phyloP scores from a whole-genome alignment of 225 moss, liverwort and hornwort species.

The Bryum argenteum region DNA sequence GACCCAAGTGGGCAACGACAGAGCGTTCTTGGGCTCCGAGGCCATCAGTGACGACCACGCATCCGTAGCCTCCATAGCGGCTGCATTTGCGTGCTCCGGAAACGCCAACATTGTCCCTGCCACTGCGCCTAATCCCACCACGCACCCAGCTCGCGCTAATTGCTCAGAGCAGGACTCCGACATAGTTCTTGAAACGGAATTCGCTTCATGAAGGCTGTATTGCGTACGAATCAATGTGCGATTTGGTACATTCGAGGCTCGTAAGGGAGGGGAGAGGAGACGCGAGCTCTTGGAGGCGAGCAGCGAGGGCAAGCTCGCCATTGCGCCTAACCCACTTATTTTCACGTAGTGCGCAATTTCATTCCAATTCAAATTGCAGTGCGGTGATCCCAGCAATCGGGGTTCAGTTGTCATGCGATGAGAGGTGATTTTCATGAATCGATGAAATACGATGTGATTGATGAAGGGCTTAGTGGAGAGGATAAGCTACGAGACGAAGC shows the following conservation, averaged over 20 bases:
- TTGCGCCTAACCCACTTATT: constrained; percentile 22
- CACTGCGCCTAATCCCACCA: constrained; percentile 46
- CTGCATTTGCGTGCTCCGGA: constrained; percentile 43
- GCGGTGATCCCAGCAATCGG: not conserved
- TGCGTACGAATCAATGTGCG: not conserved
- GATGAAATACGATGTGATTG: not conserved
- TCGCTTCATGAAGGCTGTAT: constrained; percentile 11
- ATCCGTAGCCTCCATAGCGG: constrained; percentile 47
- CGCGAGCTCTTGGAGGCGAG: not conserved
- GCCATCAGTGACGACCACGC: constrained; percentile 63
- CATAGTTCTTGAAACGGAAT: not conserved
- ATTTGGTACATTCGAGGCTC: not conserved
- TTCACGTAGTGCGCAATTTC: not conserved
- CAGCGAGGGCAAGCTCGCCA: constrained; percentile 43
- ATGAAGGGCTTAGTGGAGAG: not conserved
- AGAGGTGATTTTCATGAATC: not conserved
- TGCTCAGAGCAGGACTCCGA: not conserved
- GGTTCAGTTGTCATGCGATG: not conserved
- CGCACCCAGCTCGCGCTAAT: constrained; percentile 17
- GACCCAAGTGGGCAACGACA: constrained; percentile 93
- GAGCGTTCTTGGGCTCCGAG: constrained; percentile 83
- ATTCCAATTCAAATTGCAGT: not conserved
- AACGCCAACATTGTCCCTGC: constrained; percentile 45
- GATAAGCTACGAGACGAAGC: not conserved
- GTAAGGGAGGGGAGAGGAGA: not conserved